phyloP scores from a whole-genome alignment of 2,329 filamentous ascomycete genomes.

The Cercospora sp. region DNA sequence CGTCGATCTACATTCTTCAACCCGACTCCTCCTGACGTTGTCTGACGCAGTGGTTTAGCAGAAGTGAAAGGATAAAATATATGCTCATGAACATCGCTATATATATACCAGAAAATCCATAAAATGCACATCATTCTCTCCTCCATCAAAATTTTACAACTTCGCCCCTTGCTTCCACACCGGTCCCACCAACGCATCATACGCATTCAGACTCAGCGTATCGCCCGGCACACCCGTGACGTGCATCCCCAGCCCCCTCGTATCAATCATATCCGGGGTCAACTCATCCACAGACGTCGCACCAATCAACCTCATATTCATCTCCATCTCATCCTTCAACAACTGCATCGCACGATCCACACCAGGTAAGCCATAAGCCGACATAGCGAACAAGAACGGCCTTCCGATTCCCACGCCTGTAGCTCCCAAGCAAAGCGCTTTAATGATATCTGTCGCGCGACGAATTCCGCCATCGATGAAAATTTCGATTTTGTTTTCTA shows the following conservation, averaged over 20 bases:
- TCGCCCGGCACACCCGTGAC: slow-evolving; percentile 61
- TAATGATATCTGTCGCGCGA: slow-evolving; percentile 90
- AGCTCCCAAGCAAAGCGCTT: slow-evolving; percentile 89
- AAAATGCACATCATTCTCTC: background rate
- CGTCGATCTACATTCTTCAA: background rate
- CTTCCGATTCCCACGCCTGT: slow-evolving; percentile 90
- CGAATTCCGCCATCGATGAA: slow-evolving; percentile 90
- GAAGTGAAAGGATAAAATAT: background rate
- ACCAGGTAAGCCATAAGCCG: slow-evolving; percentile 80
- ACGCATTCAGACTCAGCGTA: slow-evolving; percentile 59
- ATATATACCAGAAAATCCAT: background rate
- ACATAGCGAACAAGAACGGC: slow-evolving; percentile 96
- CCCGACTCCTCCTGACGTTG: background rate
- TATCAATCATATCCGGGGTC: slow-evolving; percentile 78
- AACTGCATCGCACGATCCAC: slow-evolving; percentile 86
- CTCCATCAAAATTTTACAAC: slow-evolving; percentile 24
- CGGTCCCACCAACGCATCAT: slow-evolving; percentile 52
- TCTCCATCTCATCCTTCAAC: slow-evolving; percentile 84
- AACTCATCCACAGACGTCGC: slow-evolving; percentile 73
- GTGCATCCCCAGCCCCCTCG: slow-evolving; percentile 66
- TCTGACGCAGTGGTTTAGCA: background rate
- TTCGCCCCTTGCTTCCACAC: slow-evolving; percentile 33
- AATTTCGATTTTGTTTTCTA: slow-evolving; percentile 73
- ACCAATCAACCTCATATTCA: slow-evolving; percentile 96
- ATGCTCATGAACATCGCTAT: background rate